Evolutionary conservation across 2,329 filamentous ascomycete genomes (phyloP).

Genomic region (Fusarium sambucinum): DNA sequence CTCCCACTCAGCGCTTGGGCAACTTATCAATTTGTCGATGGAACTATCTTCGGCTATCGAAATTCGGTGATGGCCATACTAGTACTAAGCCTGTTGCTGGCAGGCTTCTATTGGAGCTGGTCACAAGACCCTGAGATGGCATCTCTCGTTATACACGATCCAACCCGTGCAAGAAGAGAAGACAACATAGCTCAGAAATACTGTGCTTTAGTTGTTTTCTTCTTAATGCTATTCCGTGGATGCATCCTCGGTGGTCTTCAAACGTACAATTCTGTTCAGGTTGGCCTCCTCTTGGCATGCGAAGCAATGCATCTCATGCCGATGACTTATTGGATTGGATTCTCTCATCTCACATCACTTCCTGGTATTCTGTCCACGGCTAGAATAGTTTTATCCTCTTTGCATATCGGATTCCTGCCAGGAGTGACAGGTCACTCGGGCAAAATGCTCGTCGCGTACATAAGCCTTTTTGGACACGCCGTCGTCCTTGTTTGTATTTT

Average conservation of each 20-base stretch:
- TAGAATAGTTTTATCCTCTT: constrained; percentile 8
- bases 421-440: neutral
- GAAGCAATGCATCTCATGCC: constrained; percentile 22
- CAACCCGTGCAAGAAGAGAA: no score
- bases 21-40: constrained; percentile 72
- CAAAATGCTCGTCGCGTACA: constrained; percentile 16
- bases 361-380: neutral
- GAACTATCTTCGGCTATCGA: constrained; percentile 27
- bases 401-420: constrained; percentile 19
- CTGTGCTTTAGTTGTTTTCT: constrained; percentile 23
- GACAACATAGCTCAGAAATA: neutral
- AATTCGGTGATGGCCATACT: constrained; percentile 53
- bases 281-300: constrained; percentile 20
- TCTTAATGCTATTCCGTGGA: constrained; percentile 30
- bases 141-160: neutral
- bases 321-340: neutral
- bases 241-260: constrained; percentile 32
- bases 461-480: constrained; percentile 15
- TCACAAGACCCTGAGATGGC: constrained; percentile 4
- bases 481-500: constrained; percentile 5
- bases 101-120: constrained; percentile 48
- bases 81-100: constrained; percentile 36
- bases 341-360: constrained; percentile 5
- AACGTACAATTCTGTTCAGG: constrained; percentile 3
- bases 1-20: constrained; percentile 78